Base-by-base conservation (phyloP, 176 grass and related monocot species). In the Ensete glaucum region DNA sequence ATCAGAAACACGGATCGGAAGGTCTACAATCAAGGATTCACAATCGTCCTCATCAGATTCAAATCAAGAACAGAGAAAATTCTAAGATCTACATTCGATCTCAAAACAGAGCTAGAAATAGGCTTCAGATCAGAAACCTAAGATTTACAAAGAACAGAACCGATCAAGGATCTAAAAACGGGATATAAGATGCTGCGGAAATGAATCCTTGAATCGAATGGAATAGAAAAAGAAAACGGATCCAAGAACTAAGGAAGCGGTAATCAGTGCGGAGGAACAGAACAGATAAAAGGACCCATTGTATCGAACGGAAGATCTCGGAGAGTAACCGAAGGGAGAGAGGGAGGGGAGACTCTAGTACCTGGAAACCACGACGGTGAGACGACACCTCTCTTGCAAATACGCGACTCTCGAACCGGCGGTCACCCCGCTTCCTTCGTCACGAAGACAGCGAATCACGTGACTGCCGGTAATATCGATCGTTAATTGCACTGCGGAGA, bases 41-140 rank as follows among this genome's bases (percentile, higher is more conserved):
- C 1, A 69, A 34, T 34, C 2, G 29, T 15, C 24, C 1, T 3
- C 16, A 14, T 70, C 67, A 17, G 50, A 70, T 70, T 70, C 67
- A 17, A 43, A 50, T 50, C 10, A 43, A 2, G 9, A 50, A 51
- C n/a, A 15, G 67, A 10, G 29, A 70, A 70, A n/a, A 70, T 70
- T 48, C 17, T 50, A 70, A 49, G 67, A 70, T 70, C 67, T 70
- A 70, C 43, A 20, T 19, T 19, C 67, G 16, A 70, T 51, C 43
- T 70, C 9, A 48, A 52, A 51, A 21, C 9, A 70, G 20, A 70
- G 29, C 1, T 0, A 22, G 34, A 19, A 50, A 70, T 2, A 11
- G 16, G 17, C 17, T 50, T 50, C 51, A 48, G 43, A 51, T 51
- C 3, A 34, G 29, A 34, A 34, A 34, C 29, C 29, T 34, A 34